Evolutionary conservation across 495 filamentous ascomycete genomes (phyloP).

Genomic region (Immersiella caudata): DNA sequence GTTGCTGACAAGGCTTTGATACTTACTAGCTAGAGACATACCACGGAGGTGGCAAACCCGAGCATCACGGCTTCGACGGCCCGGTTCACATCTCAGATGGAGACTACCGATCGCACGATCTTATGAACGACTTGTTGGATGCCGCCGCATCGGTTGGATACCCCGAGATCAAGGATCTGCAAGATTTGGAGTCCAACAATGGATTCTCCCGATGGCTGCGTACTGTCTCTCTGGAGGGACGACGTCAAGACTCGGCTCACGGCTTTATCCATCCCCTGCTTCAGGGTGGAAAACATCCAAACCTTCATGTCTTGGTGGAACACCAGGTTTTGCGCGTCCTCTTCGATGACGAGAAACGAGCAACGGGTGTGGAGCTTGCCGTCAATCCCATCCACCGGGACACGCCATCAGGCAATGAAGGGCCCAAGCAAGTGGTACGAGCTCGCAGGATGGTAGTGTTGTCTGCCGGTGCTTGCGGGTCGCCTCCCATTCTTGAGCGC

Average conservation of each 20-base stretch:
- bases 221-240: constrained; percentile 46
- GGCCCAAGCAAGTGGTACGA: constrained; percentile 29
- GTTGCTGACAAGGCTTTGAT: constrained; percentile 22
- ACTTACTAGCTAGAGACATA: constrained; percentile 59
- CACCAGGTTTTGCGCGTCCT: constrained; percentile 54
- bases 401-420: neutral
- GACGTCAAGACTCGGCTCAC: constrained; percentile 52
- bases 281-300: constrained; percentile 49
- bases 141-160: constrained; percentile 49
- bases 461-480: constrained; percentile 58
- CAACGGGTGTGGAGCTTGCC: constrained; percentile 51
- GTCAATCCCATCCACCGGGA: constrained; percentile 31
- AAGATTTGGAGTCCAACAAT: constrained; percentile 44
- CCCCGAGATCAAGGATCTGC: constrained; percentile 46
- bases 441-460: constrained; percentile 58
- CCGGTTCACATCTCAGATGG: constrained; percentile 54
- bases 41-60: constrained; percentile 36
- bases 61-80: constrained; percentile 52
- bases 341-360: constrained; percentile 51
- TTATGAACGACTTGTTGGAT: constrained; percentile 47
- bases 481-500: constrained; percentile 61
- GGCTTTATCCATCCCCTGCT: constrained; percentile 50
- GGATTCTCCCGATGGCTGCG: constrained; percentile 42
- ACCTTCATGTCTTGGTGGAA: constrained; percentile 57
- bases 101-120: constrained; percentile 30